Percentiles rank a stretch among this genome's conserved stretches.
phyloP scores from a whole-genome alignment of 1,139 yeast genomes.

The Candida neerlandica region DNA sequence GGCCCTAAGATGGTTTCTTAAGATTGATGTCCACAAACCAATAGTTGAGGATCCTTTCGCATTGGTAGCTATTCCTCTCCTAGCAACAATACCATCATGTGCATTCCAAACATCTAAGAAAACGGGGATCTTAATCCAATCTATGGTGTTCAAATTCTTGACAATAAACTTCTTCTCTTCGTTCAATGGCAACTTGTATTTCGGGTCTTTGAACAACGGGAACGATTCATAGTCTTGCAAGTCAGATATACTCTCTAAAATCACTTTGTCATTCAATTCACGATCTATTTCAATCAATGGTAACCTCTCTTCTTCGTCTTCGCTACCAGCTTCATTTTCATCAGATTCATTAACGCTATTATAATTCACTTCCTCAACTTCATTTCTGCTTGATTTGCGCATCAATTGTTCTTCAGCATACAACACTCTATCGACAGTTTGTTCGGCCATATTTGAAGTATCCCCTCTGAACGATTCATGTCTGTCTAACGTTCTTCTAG shows the following conservation, averaged over 20 bases:
- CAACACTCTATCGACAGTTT: slow-evolving; percentile 41
- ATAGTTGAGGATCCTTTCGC: slow-evolving; percentile 57
- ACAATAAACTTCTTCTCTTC: slow-evolving; percentile 45
- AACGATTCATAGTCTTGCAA: slow-evolving; percentile 27
- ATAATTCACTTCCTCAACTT: slow-evolving; percentile 17
- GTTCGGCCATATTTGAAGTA: slow-evolving; percentile 41
- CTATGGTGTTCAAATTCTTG: slow-evolving; percentile 51
- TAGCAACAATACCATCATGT: slow-evolving; percentile 71
- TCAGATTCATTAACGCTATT: slow-evolving; percentile 4
- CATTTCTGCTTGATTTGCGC: slow-evolving; percentile 19
- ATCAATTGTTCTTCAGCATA: slow-evolving; percentile 39
- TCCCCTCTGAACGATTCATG: slow-evolving; percentile 47
- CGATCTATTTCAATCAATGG: slow-evolving; percentile 24
- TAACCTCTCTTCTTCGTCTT: slow-evolving; percentile 16
- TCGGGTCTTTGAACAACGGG: slow-evolving; percentile 30
- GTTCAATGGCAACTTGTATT: slow-evolving; percentile 41
- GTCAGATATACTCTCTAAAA: slow-evolving; percentile 19
- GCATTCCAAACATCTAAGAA: slow-evolving; percentile 69
- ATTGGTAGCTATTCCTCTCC: slow-evolving; percentile 60
- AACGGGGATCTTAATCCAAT: slow-evolving; percentile 70
- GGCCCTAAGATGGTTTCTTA: slow-evolving; percentile 35
- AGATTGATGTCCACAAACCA: slow-evolving; percentile 52
- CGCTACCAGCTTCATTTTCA: slow-evolving; percentile 6
- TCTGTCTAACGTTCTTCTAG: slow-evolving; percentile 28
- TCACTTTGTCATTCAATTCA: slow-evolving; percentile 29